Conservation (phyloP, 495 filamentous ascomycete species). For the Penicillium maclennaniae region DNA sequence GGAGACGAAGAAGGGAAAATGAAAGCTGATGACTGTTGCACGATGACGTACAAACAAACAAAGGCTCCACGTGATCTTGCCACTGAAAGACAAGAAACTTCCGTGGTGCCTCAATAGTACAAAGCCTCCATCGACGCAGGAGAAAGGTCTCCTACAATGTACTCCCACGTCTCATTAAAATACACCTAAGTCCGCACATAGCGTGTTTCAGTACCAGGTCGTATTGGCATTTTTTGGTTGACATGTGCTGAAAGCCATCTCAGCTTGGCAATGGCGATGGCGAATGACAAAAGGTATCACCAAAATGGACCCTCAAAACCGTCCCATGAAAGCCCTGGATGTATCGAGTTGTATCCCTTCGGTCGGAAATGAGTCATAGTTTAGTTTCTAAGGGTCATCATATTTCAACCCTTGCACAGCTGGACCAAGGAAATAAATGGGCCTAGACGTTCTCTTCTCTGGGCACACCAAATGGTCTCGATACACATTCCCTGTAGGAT, state of each 20-base stretch:
- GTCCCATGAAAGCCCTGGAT: background rate
- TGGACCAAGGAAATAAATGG: no score
- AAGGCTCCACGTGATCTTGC: conserved; percentile 12
- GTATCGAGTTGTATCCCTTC: background rate
- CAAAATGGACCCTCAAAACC: background rate
- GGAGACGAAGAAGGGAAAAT: background rate
- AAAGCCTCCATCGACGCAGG: background rate
- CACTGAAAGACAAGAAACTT: background rate
- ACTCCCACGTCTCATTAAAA: background rate
- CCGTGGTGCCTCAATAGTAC: background rate
- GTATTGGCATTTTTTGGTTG: background rate
- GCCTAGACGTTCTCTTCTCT: no score
- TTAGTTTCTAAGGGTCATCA: background rate
- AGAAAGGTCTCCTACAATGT: background rate
- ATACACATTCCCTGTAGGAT: no score
- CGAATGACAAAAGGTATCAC: background rate
- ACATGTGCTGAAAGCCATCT: background rate
- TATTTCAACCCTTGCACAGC: no score
- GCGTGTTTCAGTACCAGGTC: background rate
- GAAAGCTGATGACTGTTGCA: background rate
- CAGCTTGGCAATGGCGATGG: background rate
- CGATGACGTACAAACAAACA: conserved; percentile 22
- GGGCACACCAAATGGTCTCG: no score
- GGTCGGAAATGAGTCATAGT: background rate
- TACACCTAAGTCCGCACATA: background rate